These are phyloP conservation scores for Russula sp. DNA, from an alignment of 768 basidiomycete genomes.

Conservation along the genomic window DNA sequence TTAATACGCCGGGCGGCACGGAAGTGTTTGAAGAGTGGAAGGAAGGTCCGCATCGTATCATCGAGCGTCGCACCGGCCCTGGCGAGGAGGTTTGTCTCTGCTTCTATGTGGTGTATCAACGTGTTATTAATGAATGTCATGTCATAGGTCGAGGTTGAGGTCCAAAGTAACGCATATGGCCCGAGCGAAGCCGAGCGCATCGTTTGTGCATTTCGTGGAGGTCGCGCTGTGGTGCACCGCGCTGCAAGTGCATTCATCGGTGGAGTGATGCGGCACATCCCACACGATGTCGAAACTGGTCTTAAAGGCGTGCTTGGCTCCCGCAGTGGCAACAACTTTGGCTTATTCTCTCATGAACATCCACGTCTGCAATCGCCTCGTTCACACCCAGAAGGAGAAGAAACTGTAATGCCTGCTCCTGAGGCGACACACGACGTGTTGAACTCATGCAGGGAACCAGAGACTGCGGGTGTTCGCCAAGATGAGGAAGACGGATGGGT, in stretches of 20 bases:
- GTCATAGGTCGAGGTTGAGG: constrained; percentile 39
- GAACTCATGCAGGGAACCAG: constrained; percentile 4
- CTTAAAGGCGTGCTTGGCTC: constrained; percentile 21
- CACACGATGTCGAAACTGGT: constrained; percentile 28
- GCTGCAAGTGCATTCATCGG: constrained; percentile 34
- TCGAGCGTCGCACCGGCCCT: constrained; percentile 57
- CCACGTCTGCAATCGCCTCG: background rate
- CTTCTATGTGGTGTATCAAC: background rate
- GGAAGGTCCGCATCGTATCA: constrained; percentile 64
- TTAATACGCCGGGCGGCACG: constrained; percentile 45
- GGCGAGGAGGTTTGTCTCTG: constrained; percentile 58
- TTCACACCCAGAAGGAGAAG: background rate
- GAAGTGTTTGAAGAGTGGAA: constrained; percentile 55
- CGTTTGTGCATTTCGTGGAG: constrained; percentile 32
- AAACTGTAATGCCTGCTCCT: background rate
- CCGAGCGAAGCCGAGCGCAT: constrained; percentile 35
- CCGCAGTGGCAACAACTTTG: background rate
- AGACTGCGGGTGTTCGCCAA: constrained; percentile 30
- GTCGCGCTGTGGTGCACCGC: constrained; percentile 33
- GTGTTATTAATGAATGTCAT: background rate
- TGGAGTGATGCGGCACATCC: constrained; percentile 23
- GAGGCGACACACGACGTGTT: background rate
- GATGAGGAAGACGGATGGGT: constrained; percentile 61
- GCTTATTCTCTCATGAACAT: background rate
- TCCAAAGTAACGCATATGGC: constrained; percentile 37